Base-by-base conservation (phyloP, 1,284 basidiomycete species). In the Boletus sp. region DNA sequence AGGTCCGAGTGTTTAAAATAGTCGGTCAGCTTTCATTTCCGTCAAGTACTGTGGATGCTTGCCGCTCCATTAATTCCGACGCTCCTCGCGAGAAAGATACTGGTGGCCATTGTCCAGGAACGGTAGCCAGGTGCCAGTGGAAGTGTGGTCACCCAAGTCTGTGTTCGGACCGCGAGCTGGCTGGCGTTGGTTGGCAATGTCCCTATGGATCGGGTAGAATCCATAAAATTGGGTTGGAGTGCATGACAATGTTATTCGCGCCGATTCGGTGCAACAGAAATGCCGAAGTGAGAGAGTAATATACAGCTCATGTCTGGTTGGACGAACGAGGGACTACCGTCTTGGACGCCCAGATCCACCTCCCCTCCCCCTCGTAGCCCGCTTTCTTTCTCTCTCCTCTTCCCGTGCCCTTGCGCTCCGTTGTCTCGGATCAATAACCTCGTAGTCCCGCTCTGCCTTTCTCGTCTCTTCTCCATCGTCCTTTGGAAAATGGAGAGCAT, bases 381-480 rank as follows among this genome's bases (percentile, higher is more conserved):
- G 72, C 56, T 81, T 87, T 57, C 81, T 69, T 51, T 86, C 84
- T 56, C 73, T 72, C 58, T 88, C 87, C 60, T 90, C 87, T 59
- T 88, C 83, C 57, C 72, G 78, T 22, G 88, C 88, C 37, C 78
- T 71, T 16, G 84, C 85, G 39, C 81, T 74, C 44, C 88, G 69
- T 47, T 78, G 75, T 53, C 88, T 69, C 0, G 88, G 88, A 62
- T 91, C 88, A 59, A 91, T 91, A 40, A 94, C 91, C 64, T 92
- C 88, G 60, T 94, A 94, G 57, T 94, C 91, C 41, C 89, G 74
- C 66, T 94, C 89, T 0, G 91, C 91, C 64, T 93, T 85, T 49
- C 73, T 67, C 14, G 77, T 80, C 67, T 93, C 84, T 58, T 90
- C 85, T 26, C 75, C 73, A 53, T 86, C 81, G 49, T 85, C 88